Evolutionary conservation across 2,329 filamentous ascomycete genomes (phyloP).

Genomic region (Hypoxylon sp.): DNA sequence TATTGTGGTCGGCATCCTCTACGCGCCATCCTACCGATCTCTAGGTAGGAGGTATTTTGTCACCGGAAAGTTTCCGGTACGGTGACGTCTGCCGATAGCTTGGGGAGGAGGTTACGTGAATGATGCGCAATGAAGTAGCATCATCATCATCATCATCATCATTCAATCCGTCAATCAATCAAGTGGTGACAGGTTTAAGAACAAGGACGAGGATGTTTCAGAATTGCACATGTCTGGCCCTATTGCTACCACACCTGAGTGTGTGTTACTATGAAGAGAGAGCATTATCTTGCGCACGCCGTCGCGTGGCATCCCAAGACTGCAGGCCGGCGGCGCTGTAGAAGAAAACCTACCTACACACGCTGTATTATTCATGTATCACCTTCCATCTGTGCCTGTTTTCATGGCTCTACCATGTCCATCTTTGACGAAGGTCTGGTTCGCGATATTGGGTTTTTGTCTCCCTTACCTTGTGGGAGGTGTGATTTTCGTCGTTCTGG

Average conservation of each 20-base stretch:
- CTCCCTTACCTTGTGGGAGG: constrained; percentile 1
- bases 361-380: background rate
- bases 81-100: background rate
- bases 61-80: background rate
- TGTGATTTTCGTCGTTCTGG: constrained; percentile 3
- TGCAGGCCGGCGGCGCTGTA: constrained; percentile 23
- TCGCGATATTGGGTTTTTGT: constrained; percentile 10
- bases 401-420: constrained; percentile 1
- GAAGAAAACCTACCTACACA: background rate
- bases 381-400: background rate
- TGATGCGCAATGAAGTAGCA: background rate
- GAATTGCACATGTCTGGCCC: constrained; percentile 27
- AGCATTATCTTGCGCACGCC: constrained; percentile 20
- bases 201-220: constrained; percentile 20
- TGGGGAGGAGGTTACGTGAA: background rate
- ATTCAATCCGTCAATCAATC: too few relatives aligned
- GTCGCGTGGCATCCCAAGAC: constrained; percentile 27
- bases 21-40: constrained; percentile 15
- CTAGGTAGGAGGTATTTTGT: too few relatives aligned
- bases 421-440: constrained; percentile 1
- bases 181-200: too few relatives aligned
- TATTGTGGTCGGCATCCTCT: constrained; percentile 14
- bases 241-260: constrained; percentile 20
- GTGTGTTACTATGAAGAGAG: background rate
- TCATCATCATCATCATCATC: constrained; percentile 9